Conservation (phyloP, 176 grass and related monocot species). For the Paspalum notatum region DNA sequence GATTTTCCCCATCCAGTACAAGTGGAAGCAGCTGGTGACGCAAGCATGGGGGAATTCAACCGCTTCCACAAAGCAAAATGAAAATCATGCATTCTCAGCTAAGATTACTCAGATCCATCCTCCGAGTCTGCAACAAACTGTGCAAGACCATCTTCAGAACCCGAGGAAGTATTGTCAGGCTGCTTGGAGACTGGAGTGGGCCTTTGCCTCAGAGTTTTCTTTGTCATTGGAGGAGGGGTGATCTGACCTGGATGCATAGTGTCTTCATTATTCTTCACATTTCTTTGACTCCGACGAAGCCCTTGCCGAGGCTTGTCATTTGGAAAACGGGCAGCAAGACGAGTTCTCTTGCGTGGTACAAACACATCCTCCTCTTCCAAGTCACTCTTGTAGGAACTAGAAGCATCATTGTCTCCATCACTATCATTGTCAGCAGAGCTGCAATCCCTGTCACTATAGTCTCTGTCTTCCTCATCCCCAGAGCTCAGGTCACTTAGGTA, state of each 20-base stretch:
- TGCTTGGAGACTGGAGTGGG: constrained; percentile 52
- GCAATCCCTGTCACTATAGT: constrained; percentile 50
- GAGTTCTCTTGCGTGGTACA: constrained; percentile 31
- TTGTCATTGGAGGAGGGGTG: constrained; percentile 50
- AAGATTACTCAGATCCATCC: constrained; percentile 30
- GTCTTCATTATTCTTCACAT: constrained; percentile 40
- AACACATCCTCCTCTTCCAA: constrained; percentile 37
- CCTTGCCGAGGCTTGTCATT: constrained; percentile 38
- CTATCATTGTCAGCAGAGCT: constrained; percentile 31
- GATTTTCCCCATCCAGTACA: constrained; percentile 23
- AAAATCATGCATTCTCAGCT: not conserved
- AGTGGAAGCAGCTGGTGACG: constrained; percentile 10
- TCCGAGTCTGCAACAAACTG: constrained; percentile 4
- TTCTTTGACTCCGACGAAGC: constrained; percentile 60
- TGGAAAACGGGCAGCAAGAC: constrained; percentile 23
- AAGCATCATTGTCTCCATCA: constrained; percentile 34
- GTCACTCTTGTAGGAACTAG: constrained; percentile 31
- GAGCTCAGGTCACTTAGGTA: constrained; percentile 37
- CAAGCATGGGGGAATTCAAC: not conserved
- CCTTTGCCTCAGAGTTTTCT: constrained; percentile 62
- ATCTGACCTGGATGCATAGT: constrained; percentile 19
- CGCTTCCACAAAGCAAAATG: constrained; percentile 6
- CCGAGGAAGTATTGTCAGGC: constrained; percentile 7
- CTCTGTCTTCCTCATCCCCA: constrained; percentile 41
- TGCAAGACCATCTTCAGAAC: constrained; percentile 47